Base-by-base conservation (phyloP, 371 early-diverging fungal species). In the Saksenaea oblongispora region DNA sequence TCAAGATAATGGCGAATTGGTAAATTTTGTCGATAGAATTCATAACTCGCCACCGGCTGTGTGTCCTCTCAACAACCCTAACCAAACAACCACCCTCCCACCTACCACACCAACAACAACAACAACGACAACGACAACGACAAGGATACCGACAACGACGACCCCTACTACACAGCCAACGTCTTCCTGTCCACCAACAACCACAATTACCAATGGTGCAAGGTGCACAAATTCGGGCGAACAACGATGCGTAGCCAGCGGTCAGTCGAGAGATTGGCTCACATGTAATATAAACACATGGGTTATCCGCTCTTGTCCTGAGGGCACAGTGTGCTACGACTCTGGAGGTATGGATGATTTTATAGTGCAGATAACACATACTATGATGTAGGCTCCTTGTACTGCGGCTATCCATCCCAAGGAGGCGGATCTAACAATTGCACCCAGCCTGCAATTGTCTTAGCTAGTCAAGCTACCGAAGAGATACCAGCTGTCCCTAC, bases 1-100 rank as follows among this genome's bases (percentile, higher is more conserved):
- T 62, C 79, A 82, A 67, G 82, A 83, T 59, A 87, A 87, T 62
- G 75, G 73, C 15, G 89, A 89, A 55, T 59, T 89, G 35, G 18
- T 85, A 18, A 61, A 71, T 24, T 71, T 69, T n/a, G 67, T 81
- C 27, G 66, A 76, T 51, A 62, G 54, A 15, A 74, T 87, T 42
- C 78, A 78, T 63, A 63, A 64, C 57, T 56, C 61, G 15, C 36
- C 53, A 37, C 66, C 71, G 18, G 64, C 62, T 24, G 54, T 14
- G 2, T 66, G 65, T 69, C 67, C 65, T 24, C 42, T 51, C 7
- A 58, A 5, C 9, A 34, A 53, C 34, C 17, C 54, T 2, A n/a
- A 18, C 37, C 18, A 54, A 11, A 59, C 54, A n/a, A 41, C 47
- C 17, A 34, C 14, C 15, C 26, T 35, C 14, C 17, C 9, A 0